A percentile compares a stretch with the other conserved stretches of the same genome.
Evolutionary conservation across 2,329 filamentous ascomycete genomes (phyloP).

Genomic region (Pseudogymnoascus sp.): DNA sequence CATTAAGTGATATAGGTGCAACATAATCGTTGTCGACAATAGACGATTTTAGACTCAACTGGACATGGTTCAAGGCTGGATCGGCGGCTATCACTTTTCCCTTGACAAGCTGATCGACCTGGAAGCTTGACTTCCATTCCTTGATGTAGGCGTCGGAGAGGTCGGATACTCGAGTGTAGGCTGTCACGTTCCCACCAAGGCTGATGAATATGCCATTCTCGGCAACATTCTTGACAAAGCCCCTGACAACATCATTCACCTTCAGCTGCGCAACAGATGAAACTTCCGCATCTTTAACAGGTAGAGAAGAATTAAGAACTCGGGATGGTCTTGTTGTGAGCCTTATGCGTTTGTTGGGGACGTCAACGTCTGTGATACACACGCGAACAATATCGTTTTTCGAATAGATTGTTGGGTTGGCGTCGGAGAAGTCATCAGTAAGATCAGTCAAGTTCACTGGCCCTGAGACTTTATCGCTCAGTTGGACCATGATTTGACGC

Average conservation of each 20-base stretch:
- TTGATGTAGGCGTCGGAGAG: conserved; percentile 88
- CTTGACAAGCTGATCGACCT: conserved; percentile 83
- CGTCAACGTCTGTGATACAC: conserved; percentile 74
- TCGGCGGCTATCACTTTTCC: conserved; percentile 75
- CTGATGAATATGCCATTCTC: conserved; percentile 86
- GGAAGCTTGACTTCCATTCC: conserved; percentile 87
- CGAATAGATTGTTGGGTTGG: conserved; percentile 65
- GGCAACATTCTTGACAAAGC: conserved; percentile 84
- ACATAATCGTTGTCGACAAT: conserved; percentile 73
- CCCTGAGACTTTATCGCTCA: conserved; percentile 72
- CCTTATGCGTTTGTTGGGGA: conserved; percentile 73
- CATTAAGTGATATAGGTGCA: conserved; percentile 64
- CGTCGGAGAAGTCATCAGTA: conserved; percentile 76
- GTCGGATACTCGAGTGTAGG: conserved; percentile 77
- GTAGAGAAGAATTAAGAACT: conserved; percentile 76
- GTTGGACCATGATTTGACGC: conserved; percentile 73
- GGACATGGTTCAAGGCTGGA: conserved; percentile 59
- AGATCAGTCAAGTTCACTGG: conserved; percentile 78
- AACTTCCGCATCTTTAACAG: conserved; percentile 76
- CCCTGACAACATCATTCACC: conserved; percentile 72
- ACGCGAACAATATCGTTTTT: conserved; percentile 85
- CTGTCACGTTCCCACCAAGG: conserved; percentile 73
- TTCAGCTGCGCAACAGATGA: conserved; percentile 62
- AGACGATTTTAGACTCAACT: conserved; percentile 82
- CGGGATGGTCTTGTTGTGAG: conserved; percentile 82